phyloP scores from a whole-genome alignment of 495 filamentous ascomycete genomes.

The Thermochaetoides thermophila region DNA sequence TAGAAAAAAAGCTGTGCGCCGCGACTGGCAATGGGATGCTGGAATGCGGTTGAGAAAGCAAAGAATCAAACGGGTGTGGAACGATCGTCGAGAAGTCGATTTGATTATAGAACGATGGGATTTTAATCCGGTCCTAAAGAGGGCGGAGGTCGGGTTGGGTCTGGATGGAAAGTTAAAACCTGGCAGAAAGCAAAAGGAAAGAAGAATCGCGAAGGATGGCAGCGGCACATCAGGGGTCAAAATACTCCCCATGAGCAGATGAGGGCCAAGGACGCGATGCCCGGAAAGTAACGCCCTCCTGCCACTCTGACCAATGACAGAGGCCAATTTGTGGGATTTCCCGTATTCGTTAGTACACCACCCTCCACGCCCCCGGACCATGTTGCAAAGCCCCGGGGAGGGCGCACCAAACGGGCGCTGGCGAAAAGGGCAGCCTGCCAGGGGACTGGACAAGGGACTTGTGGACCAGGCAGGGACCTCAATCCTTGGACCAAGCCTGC shows the following conservation, averaged over 20 bases:
- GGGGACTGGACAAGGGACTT: conserved; percentile 1
- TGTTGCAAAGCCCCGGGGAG: conserved; percentile 8
- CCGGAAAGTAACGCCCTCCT: conserved; percentile 1
- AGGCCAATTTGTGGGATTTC: too few relatives aligned
- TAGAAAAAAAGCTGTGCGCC: too few relatives aligned
- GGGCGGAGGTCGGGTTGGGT: neutral
- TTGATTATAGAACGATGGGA: conserved; percentile 5
- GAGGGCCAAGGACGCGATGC: conserved; percentile 5
- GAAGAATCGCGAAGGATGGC: conserved; percentile 3
- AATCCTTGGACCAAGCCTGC: too few relatives aligned
- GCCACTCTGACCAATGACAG: too few relatives aligned
- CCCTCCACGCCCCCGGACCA: conserved; percentile 1
- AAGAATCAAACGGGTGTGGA: conserved; percentile 1
- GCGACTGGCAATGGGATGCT: conserved; percentile 3
- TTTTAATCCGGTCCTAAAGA: conserved; percentile 3
- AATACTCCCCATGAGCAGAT: conserved; percentile 8
- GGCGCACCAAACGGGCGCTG: too few relatives aligned
- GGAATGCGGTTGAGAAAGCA: conserved; percentile 1
- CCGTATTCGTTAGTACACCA: neutral
- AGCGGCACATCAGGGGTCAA: conserved; percentile 6
- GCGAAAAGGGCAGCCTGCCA: too few relatives aligned
- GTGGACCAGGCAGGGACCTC: too few relatives aligned
- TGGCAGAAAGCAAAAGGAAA: conserved; percentile 6
- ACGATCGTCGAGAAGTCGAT: conserved; percentile 11
- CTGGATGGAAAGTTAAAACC: too few relatives aligned